Base-by-base conservation (phyloP, 169 alveolate species). In the Plasmodium cynomolgi region DNA sequence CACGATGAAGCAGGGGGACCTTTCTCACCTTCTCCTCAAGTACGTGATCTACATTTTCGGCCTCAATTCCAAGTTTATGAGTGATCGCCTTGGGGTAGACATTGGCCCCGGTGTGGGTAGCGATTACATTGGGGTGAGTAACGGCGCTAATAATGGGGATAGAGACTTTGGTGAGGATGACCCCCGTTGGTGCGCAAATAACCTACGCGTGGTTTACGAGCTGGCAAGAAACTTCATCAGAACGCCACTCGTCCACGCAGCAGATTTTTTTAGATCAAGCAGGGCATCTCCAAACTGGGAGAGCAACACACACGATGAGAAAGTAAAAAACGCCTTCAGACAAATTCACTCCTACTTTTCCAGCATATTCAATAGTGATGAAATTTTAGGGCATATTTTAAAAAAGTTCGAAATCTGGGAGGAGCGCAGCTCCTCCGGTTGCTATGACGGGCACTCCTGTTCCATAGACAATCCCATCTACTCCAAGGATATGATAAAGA, bases 21-120 rank as follows among this genome's bases (percentile, higher is more conserved):
- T 82, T 15, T 11, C 54, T 3, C 62, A 82, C 56, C 39, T 82
- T 17, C 47, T 82, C n/a, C 62, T 82, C 6, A 54, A 82, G 41
- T 82, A 82, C 41, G 41, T 82, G 90, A 29, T 56, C 9, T 82
- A 82, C 54, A 26, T 82, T 11, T 82, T 82, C 34, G 37, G 29
- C 41, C 90, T 82, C 26, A 82, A 82, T 17, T 34, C 54, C 15
- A 1, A 17, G 17, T 82, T 56, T 50, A 82, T 82, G 80, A 82
- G 90, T 56, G 72, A 0, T 3, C 47, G 29, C 44, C 41, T 82
- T 15, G 72, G 56, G 13, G 26, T 29, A 17, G 90, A 82, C 71
- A 3, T 50, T 50, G 62, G 62, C 23, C 62, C 62, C 23, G 62
- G 9, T 0, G 17, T 17, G 1, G 23, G 62, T 50, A 50, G 62